Evolutionary conservation across 2,329 filamentous ascomycete genomes (phyloP).

Genomic region (Colletotrichum noveboracense): DNA sequence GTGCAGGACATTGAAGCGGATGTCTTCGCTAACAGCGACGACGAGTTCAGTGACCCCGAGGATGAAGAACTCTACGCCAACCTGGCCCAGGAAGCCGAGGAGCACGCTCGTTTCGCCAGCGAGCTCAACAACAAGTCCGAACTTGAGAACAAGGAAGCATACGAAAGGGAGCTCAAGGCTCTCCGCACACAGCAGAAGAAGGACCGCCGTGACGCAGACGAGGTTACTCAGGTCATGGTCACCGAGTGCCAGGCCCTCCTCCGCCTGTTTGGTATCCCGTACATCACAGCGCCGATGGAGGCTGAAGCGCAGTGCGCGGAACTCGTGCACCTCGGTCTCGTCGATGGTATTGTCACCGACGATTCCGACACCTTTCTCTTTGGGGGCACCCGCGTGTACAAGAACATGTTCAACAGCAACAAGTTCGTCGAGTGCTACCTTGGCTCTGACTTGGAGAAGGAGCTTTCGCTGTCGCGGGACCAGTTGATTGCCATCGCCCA

Average conservation of each 20-base stretch:
- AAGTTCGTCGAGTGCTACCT: conserved; percentile 99
- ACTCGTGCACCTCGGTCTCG: conserved; percentile 82
- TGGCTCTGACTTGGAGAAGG: conserved; percentile 80
- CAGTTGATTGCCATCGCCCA: conserved; percentile 91
- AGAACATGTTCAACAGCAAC: conserved; percentile 99
- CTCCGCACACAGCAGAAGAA: conserved; percentile 95
- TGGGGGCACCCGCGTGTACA: conserved; percentile 94
- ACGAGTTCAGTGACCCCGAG: conserved; percentile 83
- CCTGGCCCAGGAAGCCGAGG: conserved; percentile 88
- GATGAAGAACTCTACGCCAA: conserved; percentile 89
- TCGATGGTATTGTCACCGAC: conserved; percentile 97
- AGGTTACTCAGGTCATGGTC: conserved; percentile 96
- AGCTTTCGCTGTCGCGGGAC: conserved; percentile 84
- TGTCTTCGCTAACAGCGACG: conserved; percentile 64
- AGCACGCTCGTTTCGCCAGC: conserved; percentile 91
- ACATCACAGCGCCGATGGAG: conserved; percentile 98
- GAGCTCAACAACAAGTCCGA: conserved; percentile 79
- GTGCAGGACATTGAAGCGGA: conserved; percentile 41
- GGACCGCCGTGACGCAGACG: conserved; percentile 92
- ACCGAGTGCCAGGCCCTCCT: conserved; percentile 92
- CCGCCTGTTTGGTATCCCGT: conserved; percentile 89
- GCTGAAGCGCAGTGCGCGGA: conserved; percentile 97
- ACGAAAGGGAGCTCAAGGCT: conserved; percentile 85
- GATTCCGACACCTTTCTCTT: conserved; percentile 97
- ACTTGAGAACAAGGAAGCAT: conserved; percentile 75